phyloP scores from a whole-genome alignment of 768 basidiomycete genomes.

The Coprinopsis cinerea region DNA sequence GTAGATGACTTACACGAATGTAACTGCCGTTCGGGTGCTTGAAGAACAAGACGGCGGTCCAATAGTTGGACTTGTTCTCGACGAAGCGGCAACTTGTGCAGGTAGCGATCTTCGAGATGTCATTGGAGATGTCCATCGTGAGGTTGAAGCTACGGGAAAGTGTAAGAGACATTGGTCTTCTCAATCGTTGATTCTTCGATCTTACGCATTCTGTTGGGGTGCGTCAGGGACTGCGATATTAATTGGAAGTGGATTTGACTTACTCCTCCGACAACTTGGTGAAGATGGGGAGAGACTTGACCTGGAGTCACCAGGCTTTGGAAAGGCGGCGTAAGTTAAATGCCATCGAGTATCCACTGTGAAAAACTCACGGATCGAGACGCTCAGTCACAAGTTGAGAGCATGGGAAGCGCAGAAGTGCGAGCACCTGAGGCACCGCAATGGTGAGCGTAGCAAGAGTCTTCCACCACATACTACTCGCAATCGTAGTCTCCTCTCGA shows the following conservation, averaged over 20 bases:
- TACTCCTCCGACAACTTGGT: conserved; percentile 17
- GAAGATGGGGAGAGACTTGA: conserved; percentile 15
- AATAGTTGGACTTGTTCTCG: conserved; percentile 7
- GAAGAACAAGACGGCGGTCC: conserved; percentile 7
- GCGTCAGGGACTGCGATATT: conserved; percentile 12
- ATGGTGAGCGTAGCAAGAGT: conserved; percentile 1
- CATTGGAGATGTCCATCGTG: background rate
- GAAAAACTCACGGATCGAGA: conserved; percentile 18
- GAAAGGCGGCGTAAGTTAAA: background rate
- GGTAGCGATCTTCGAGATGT: conserved; percentile 1
- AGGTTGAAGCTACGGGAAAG: background rate
- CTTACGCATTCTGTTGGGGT: conserved; percentile 12
- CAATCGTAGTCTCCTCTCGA: background rate
- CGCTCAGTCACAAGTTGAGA: conserved; percentile 18
- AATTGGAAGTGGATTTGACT: background rate
- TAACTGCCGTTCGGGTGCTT: conserved; percentile 7
- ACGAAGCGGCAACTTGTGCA: background rate
- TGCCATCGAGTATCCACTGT: too few species aligned
- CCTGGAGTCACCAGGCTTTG: conserved; percentile 15
- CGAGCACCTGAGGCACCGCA: conserved; percentile 12
- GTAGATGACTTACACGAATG: background rate
- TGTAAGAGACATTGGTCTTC: too few species aligned
- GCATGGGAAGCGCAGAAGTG: conserved; percentile 18
- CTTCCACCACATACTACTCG: background rate
- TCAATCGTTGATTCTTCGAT: conserved; percentile 13